Base-by-base conservation (phyloP, 371 early-diverging fungal genomes). In the Apophysomyces sp. region DNA sequence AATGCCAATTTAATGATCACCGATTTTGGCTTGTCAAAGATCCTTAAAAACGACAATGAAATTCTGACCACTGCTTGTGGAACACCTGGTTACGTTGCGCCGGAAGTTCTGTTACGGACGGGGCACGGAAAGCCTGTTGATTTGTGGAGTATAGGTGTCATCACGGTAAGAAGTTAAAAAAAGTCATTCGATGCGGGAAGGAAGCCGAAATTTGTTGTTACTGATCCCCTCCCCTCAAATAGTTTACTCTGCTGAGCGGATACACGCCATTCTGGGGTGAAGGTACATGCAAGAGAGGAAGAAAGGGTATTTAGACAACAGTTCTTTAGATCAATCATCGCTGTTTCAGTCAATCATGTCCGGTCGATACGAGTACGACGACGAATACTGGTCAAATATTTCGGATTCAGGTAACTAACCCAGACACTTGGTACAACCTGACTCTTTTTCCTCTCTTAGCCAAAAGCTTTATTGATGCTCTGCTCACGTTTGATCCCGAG, bases 91-190 rank as follows among this genome's bases (percentile, higher is more conserved):
- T 96, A 94, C 75, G 94, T 94, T 67, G 92, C 94, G 0, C 96
- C 96, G 8, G 96, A 94, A 71, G 83, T 95, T 3, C 68, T 95
- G 28, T 67, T 82, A 29, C 92, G 82, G 55, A 81, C 80, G n/a
- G 87, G 87, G 1, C 84, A 87, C 63, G 83, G 84, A 60, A 85
- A 81, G 51, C 83, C 85, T 15, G 87, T 87, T 0, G 98, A 98
- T 72, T 68, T 95, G 60, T 98, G 97, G 97, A 90, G 92, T 21
- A 73, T 96, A 28, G 98, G 98, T 5, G 94, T 98, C 2, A 91
- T 98, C 56, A 82, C 94, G 60, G 75, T 74, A 72, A 65, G 53
- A 34, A 34, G 8, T 34, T 12, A 21, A 36, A 26, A 55, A 21
- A 31, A 3, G 21, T 15, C 16, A 16, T 15, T 24, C 6, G 12